phyloP scores from a whole-genome alignment of 441 rosid species.

The Viola pubescens region DNA sequence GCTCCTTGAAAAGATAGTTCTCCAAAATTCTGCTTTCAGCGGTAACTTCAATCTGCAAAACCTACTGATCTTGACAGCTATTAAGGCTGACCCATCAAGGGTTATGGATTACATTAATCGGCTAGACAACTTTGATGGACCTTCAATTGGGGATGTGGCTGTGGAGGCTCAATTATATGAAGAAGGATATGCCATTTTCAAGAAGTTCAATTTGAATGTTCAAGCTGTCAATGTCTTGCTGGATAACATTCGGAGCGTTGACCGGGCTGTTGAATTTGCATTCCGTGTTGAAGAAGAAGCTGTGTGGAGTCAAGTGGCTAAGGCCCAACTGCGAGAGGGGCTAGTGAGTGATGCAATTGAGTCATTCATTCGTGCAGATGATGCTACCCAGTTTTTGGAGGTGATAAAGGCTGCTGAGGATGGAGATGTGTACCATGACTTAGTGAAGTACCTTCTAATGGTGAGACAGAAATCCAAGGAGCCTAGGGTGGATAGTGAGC shows the following conservation, averaged over 20 bases:
- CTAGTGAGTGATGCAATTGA: slow-evolving; percentile 87
- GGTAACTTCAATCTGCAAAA: slow-evolving; percentile 90
- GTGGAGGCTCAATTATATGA: slow-evolving; percentile 69
- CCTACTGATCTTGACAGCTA: slow-evolving; percentile 82
- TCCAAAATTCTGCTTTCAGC: slow-evolving; percentile 92
- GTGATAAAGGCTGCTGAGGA: slow-evolving; percentile 77
- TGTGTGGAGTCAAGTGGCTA: slow-evolving; percentile 91
- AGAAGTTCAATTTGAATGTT: slow-evolving; percentile 83
- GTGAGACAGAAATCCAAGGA: slow-evolving; percentile 86
- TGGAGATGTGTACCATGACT: slow-evolving; percentile 69
- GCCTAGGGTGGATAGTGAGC: slow-evolving; percentile 91
- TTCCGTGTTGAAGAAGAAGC: slow-evolving; percentile 94
- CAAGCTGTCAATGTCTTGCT: slow-evolving; percentile 78
- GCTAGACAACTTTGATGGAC: slow-evolving; percentile 89
- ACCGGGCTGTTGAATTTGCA: slow-evolving; percentile 90
- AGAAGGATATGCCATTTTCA: slow-evolving; percentile 80
- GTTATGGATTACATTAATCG: slow-evolving; percentile 90
- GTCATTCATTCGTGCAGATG: slow-evolving; percentile 94
- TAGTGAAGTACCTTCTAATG: slow-evolving; percentile 84
- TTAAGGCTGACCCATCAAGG: slow-evolving; percentile 85
- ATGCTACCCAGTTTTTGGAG: slow-evolving; percentile 71
- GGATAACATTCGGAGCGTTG: slow-evolving; percentile 72
- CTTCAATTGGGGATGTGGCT: slow-evolving; percentile 90
- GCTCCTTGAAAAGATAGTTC: slow-evolving; percentile 90
- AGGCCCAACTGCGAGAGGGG: slow-evolving; percentile 82